Conservation (phyloP, 495 filamentous ascomycete species). For the Coniosporium apollinis region DNA sequence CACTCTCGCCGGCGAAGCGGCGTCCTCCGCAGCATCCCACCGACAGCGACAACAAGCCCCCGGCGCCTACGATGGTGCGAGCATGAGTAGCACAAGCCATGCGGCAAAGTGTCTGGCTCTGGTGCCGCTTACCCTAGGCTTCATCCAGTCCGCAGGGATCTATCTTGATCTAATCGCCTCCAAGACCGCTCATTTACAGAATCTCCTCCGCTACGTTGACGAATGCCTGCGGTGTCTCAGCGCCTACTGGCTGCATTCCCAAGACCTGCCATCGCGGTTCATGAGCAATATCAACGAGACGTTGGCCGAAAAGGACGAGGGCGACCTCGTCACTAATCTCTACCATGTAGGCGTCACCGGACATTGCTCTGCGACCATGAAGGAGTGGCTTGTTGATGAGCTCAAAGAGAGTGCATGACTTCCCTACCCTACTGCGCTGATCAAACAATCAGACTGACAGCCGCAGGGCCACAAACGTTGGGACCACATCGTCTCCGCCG, state of each 20-base stretch:
- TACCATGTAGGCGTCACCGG: constrained; percentile 82
- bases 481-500: constrained; percentile 68
- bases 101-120: constrained; percentile 33
- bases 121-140: constrained; percentile 65
- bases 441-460: constrained; percentile 1
- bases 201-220: constrained; percentile 63
- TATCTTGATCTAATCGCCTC: constrained; percentile 70
- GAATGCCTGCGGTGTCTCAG: constrained; percentile 61
- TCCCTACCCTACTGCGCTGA: background rate
- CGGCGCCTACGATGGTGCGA: no score
- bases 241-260: constrained; percentile 62
- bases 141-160: constrained; percentile 61
- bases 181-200: constrained; percentile 74
- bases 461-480: constrained; percentile 87
- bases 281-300: constrained; percentile 58
- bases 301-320: constrained; percentile 38
- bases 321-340: constrained; percentile 53
- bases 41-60: no score
- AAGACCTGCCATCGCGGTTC: constrained; percentile 63
- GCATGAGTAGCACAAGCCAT: background rate
- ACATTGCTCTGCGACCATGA: constrained; percentile 54
- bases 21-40: no score
- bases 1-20: no score
- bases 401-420: constrained; percentile 62
- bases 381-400: constrained; percentile 81